Percentiles rank a stretch among this genome's conserved stretches.
Conservation (phyloP, 129 eudicot genomes). For the Pittosporum tobira region DNA sequence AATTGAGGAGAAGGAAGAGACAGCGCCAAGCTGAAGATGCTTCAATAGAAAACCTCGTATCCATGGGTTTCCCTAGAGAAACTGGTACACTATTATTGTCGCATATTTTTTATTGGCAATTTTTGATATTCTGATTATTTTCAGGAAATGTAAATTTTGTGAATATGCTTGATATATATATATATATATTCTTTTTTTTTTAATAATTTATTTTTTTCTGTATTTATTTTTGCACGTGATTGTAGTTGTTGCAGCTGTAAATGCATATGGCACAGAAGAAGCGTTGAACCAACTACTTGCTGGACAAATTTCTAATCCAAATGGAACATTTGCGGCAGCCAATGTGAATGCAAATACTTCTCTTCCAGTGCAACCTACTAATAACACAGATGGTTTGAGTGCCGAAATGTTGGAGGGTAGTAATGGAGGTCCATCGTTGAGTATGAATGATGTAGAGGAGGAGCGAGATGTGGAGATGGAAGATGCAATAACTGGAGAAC, state of each 20-base stretch:
- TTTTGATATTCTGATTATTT: not conserved
- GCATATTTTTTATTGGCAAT: too few relatives aligned
- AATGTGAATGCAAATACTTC: conserved; percentile 15
- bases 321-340: conserved; percentile 4
- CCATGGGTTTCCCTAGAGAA: conserved; percentile 82
- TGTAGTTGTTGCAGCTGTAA: conserved; percentile 54
- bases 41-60: conserved; percentile 38
- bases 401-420: conserved; percentile 19
- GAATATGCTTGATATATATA: not conserved
- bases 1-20: conserved; percentile 66
- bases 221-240: conserved; percentile 13
- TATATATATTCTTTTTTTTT: too few relatives aligned
- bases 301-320: conserved; percentile 13
- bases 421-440: conserved; percentile 21
- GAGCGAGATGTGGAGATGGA: conserved; percentile 81
- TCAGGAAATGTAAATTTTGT: not conserved
- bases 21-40: conserved; percentile 31
- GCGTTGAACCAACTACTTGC: conserved; percentile 54
- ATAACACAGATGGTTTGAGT: conserved; percentile 21
- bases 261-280: conserved; percentile 35
- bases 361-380: conserved; percentile 14
- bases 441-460: conserved; percentile 20
- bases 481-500: conserved; percentile 52
- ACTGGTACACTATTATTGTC: too few relatives aligned
- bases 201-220: too few relatives aligned